phyloP scores from a whole-genome alignment of 1,284 basidiomycete species.

The Sporisorium iseilematis-ciliati region DNA sequence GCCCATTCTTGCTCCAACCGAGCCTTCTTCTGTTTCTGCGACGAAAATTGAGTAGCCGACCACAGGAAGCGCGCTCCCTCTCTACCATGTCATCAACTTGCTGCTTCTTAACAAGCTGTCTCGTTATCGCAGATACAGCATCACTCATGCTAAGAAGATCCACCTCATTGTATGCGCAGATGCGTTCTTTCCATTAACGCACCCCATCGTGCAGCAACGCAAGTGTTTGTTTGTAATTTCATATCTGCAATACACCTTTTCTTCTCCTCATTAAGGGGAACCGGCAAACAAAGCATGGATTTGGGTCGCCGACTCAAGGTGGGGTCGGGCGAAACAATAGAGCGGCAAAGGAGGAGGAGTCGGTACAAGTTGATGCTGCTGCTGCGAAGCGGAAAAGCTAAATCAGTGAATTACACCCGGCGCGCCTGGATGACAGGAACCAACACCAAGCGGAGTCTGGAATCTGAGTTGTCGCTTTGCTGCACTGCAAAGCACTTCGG shows the following conservation, averaged over 20 bases:
- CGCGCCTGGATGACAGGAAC: background rate
- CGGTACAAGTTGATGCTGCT: background rate
- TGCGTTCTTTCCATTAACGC: background rate
- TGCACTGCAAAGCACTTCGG: conserved; percentile 23
- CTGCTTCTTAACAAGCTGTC: background rate
- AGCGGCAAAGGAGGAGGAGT: background rate
- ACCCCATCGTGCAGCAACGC: conserved; percentile 4
- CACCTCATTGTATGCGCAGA: too few species aligned
- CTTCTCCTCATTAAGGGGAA: background rate
- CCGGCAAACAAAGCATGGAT: background rate
- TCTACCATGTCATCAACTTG: background rate
- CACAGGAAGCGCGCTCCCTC: background rate
- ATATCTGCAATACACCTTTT: background rate
- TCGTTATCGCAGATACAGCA: too few species aligned
- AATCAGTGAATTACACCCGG: background rate
- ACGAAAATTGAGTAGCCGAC: too few species aligned
- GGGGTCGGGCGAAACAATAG: background rate
- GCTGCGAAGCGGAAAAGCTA: background rate
- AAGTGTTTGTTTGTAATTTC: conserved; percentile 2
- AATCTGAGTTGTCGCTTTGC: conserved; percentile 14
- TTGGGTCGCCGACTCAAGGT: background rate
- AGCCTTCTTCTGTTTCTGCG: too few species aligned
- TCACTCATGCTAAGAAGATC: too few species aligned
- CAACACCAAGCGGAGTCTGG: conserved; percentile 1
- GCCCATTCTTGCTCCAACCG: background rate